Percentiles rank a stretch among this genome's conserved stretches.
These are phyloP conservation scores for Brassica juncea DNA, from an alignment of 345 rosid species.

Conservation along the genomic window DNA sequence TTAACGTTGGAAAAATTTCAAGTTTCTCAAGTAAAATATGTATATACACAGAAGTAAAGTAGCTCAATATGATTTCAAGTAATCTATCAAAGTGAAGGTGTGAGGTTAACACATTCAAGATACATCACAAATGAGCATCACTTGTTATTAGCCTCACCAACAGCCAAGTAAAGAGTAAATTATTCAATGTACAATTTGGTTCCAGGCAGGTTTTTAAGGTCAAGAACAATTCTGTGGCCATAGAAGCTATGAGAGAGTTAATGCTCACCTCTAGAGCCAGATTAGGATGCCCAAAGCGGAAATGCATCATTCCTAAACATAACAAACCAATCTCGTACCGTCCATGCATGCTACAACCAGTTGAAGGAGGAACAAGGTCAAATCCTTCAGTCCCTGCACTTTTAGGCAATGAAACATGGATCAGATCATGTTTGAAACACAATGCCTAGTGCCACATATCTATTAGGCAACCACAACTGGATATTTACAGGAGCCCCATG, in stretches of 20 bases:
- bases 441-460: background rate
- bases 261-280: constrained; percentile 82
- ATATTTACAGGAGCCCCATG: constrained; percentile 15
- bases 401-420: constrained; percentile 47
- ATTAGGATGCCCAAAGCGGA: constrained; percentile 95
- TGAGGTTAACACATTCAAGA: constrained; percentile 4
- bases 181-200: constrained; percentile 15
- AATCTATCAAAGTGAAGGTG: background rate
- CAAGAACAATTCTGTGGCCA: constrained; percentile 5
- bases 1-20: background rate
- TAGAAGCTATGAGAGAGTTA: constrained; percentile 7
- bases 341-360: constrained; percentile 57
- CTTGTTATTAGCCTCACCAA: constrained; percentile 24
- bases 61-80: constrained; percentile 16
- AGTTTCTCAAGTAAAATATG: background rate
- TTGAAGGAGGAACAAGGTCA: constrained; percentile 64
- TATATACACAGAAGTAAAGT: constrained; percentile 2
- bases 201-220: background rate
- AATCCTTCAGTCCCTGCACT: constrained; percentile 99
- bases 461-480: constrained; percentile 19
- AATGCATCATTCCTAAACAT: constrained; percentile 93
- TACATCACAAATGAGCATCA: constrained; percentile 14
- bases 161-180: constrained; percentile 10
- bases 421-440: constrained; percentile 39
- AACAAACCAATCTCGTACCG: constrained; percentile 81